Base-by-base conservation (phyloP, 2,329 filamentous ascomycete genomes). In the Colletotrichum acutatum region DNA sequence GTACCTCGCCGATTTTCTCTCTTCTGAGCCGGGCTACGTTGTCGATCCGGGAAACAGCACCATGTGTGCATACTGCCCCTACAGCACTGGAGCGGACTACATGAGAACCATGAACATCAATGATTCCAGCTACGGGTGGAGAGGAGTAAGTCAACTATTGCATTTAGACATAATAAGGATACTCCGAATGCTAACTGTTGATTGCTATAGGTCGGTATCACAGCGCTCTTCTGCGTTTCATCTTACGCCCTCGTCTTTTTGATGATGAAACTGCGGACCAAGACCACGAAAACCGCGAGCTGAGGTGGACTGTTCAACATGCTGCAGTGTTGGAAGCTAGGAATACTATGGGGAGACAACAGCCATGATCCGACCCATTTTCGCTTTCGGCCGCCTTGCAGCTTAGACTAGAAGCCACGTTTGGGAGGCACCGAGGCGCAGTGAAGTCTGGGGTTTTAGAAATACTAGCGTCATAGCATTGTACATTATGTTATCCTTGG, bases 181-280 rank as follows among this genome's bases (percentile, higher is more conserved):
- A 4, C 4, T n/a, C 19, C 3, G 7, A 49, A 19, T 42, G 19
- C 42, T 49, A 5, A 49, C 8, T 49, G 4, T 49, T n/a, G 19
- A 49, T 9, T n/a, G 8, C 19, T 22, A 11, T 16, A 65, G 71
- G 54, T 72, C 12, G 73, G 74, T n/a, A 85, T 86, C 52, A 84
- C 83, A 7, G 83, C 82, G 3, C 73, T 86, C 2, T 61, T 86
- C 74, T 84, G 81, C 58, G 76, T 84, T 63, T 79, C 77, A 2
- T 82, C 81, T 1, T 87, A 87, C 71, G 80, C 76, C 4, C 71
- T 84, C 57, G 84, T 87, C 2, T 86, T 84, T 75, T 49, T 85
- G 30, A 83, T 86, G 80, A 86, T 86, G 85, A 86, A 86, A 78
- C 74, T 86, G 56, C 77, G 85, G 70, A 86, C 83, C 52, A 86